Percentiles rank a stretch among this genome's conserved stretches.
phyloP scores from a whole-genome alignment of 176 grass and related monocot genomes.

The Guadua angustifolia region DNA sequence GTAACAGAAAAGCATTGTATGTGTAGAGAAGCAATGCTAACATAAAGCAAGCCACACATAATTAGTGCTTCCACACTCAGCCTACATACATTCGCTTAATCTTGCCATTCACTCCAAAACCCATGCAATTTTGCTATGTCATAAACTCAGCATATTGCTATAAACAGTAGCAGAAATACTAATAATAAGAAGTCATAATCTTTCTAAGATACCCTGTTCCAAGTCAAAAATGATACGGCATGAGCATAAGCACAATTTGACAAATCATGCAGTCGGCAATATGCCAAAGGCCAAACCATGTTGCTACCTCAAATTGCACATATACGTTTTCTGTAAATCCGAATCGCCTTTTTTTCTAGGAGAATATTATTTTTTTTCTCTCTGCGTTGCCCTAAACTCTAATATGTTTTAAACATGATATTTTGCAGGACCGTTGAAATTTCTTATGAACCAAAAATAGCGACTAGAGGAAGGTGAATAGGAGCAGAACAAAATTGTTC shows the following conservation, averaged over 20 bases:
- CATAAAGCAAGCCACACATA: conserved; percentile 47
- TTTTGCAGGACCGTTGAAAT: too few species aligned
- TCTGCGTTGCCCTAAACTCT: too few species aligned
- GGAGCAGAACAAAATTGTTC: too few species aligned
- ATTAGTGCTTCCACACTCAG: conserved; percentile 42
- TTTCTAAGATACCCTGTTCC: conserved; percentile 24
- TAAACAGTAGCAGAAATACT: conserved; percentile 31
- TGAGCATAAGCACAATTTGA: conserved; percentile 14
- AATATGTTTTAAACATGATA: too few species aligned
- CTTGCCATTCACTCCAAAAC: conserved; percentile 14
- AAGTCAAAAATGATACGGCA: conserved; percentile 25
- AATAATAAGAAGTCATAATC: conserved; percentile 34
- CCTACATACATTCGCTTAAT: conserved; percentile 36
- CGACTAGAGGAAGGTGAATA: too few species aligned
- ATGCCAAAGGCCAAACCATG: conserved; percentile 36
- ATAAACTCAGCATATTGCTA: conserved; percentile 30
- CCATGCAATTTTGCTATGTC: background rate
- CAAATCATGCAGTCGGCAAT: conserved; percentile 15
- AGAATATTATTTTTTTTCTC: too few species aligned
- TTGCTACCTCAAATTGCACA: conserved; percentile 31
- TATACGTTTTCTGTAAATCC: background rate
- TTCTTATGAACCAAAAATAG: too few species aligned
- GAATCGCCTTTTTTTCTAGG: too few species aligned
- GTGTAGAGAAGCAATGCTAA: conserved; percentile 37
- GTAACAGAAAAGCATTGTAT: conserved; percentile 32